A percentile compares a stretch with the other conserved stretches of the same genome.
Evolutionary conservation across 805 yeast genomes (phyloP).

Genomic region (Blastobotrys attinorum): DNA sequence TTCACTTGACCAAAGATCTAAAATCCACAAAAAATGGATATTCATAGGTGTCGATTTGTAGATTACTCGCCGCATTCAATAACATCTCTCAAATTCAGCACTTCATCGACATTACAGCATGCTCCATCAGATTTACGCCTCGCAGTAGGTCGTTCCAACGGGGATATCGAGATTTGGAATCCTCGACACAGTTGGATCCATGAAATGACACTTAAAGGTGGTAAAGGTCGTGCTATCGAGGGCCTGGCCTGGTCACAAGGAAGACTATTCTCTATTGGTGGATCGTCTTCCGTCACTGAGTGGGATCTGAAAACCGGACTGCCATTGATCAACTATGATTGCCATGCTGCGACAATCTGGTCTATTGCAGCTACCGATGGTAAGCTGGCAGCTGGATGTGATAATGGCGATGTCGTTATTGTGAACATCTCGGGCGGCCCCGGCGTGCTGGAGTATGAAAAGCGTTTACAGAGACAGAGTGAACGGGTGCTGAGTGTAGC

Average conservation of each 20-base stretch:
- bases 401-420: constrained; percentile 83
- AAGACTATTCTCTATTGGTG: constrained; percentile 87
- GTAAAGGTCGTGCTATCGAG: constrained; percentile 77
- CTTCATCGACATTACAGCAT: constrained; percentile 37
- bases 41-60: constrained; percentile 88
- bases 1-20: neutral
- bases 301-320: constrained; percentile 76
- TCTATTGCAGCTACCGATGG: constrained; percentile 63
- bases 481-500: constrained; percentile 70
- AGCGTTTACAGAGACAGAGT: constrained; percentile 74
- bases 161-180: constrained; percentile 94
- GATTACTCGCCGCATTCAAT: constrained; percentile 81
- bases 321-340: constrained; percentile 70
- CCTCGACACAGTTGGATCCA: constrained; percentile 61
- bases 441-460: constrained; percentile 72
- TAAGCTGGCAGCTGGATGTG: constrained; percentile 84
- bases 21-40: constrained; percentile 51
- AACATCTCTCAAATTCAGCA: constrained; percentile 74
- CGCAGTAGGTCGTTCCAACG: constrained; percentile 90
- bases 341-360: constrained; percentile 94
- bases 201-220: constrained; percentile 66
- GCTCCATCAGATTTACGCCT: constrained; percentile 52
- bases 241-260: constrained; percentile 74
- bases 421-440: constrained; percentile 79
- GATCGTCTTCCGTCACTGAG: constrained; percentile 83